Percentiles rank a stretch among this genome's conserved stretches.
Conservation (phyloP, 106 monocot species). For the Allium fistulosum region DNA sequence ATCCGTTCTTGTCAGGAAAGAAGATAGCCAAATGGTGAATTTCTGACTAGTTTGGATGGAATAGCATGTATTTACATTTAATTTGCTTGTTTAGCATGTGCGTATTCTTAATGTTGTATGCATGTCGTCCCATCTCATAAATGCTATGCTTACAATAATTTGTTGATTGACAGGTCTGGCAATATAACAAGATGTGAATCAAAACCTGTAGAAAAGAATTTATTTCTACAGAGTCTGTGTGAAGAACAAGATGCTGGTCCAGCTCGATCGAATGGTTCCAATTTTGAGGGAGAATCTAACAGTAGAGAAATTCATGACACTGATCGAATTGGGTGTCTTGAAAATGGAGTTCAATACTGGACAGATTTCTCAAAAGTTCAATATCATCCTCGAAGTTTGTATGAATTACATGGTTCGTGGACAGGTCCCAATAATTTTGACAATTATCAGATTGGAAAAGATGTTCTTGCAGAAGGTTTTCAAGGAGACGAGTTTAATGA, state of each 20-base stretch:
- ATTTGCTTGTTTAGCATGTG: too few relatives aligned
- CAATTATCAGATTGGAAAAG: conserved; percentile 62
- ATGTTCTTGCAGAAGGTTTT: conserved; percentile 48
- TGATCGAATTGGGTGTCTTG: conserved; percentile 56
- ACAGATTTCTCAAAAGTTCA: conserved; percentile 90
- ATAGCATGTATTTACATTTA: too few relatives aligned
- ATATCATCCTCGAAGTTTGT: conserved; percentile 72
- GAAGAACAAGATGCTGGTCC: conserved; percentile 31
- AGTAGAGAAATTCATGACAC: conserved; percentile 42
- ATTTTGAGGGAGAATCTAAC: conserved; percentile 1
- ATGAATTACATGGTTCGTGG: conserved; percentile 75
- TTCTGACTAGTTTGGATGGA: too few relatives aligned
- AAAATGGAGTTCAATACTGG: conserved; percentile 70
- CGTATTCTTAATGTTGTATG: too few relatives aligned
- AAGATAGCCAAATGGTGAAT: too few relatives aligned
- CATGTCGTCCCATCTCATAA: too few relatives aligned
- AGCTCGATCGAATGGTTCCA: conserved; percentile 6
- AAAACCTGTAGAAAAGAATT: conserved; percentile 63
- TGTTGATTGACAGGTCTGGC: conserved; percentile 48
- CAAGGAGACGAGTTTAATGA: conserved; percentile 77
- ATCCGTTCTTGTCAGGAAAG: too few relatives aligned
- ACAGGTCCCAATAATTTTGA: conserved; percentile 61
- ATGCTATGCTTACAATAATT: not conserved
- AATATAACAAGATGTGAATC: conserved; percentile 39
- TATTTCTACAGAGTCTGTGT: conserved; percentile 70